Evolutionary conservation across 768 basidiomycete species (phyloP), one percentile per base, ranked within the genome.

Genomic region (Russula compacta): DNA sequence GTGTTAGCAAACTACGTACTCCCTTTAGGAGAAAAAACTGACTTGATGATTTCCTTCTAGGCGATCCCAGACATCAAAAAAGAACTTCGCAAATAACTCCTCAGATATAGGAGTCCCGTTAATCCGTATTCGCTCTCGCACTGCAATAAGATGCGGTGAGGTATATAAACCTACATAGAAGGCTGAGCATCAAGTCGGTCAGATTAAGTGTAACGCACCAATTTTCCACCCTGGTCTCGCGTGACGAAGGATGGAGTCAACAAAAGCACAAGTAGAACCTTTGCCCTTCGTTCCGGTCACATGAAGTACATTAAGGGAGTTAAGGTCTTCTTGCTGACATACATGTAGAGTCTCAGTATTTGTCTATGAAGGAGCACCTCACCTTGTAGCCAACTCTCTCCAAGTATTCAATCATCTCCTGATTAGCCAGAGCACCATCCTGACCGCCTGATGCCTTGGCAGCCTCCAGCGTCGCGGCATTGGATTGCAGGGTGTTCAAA

Each of bases 231-330:
- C 74, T 7, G 94, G 87, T 65, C 75, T 80, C n/a, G 80, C 73
- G 61, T 81, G 78, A n/a, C 91, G 82, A 53, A 98, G 76, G 56
- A 98, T 85, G 10, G 89, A 90, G 67, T 93, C 88, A 4, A 83
- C 82, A 68, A 98, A 98, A 8, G 97, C 95, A 65, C 90, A 92
- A 1, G 97, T 94, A 3, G 95, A 98, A 7, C 95, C 95, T 72
- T 99, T 99, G 38, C 95, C 95, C 74, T 99, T 99, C 4, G 97
- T 98, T 4, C 95, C 95, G 9, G 95, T 95, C 66, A 99, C 85
- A 76, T 99, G 95, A 50, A 98, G 83, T 59, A 95, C 92, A 72
- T 98, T 95, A 56, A 99, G 77, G 24, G 75, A 74, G 70, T 98
- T 94, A 46, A 99, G 79, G 64, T 95, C 86, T 59, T 83, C 77